Evolutionary conservation across 306 rosid genomes (phyloP), one percentile per base, ranked within the genome.

Genomic region (Quercus variabilis): DNA sequence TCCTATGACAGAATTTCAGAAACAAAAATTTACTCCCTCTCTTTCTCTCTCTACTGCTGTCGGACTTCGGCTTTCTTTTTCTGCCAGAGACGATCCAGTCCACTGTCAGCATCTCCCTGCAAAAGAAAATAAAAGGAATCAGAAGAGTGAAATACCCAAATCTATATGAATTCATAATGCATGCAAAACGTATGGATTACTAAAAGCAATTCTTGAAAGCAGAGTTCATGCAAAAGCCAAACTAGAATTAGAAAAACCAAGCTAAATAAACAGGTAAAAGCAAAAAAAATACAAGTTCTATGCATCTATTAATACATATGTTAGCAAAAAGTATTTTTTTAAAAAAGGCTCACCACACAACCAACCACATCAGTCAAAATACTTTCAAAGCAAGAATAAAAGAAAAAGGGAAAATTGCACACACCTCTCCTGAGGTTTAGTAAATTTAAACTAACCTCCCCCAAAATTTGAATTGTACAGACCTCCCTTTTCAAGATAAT

Each of bases 101-200:
- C 94, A 74, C 94, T 83, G 79, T 90, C 94, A 0, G 89, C 94
- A 76, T 90, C 94, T 4, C 90, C 90, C 86, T 87, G 78, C 0
- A 64, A 64, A 75, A 71, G 0, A 23, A 41, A 52, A 25, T 2
- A 3, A 59, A 15, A 17, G 68, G 63, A 41, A 55, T 60, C 21
- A 69, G 0, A 13, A 76, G 28, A 49, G 5, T 19, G 19, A 35
- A 54, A 46, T 54, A 20, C 18, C 31, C 3, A 31, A 21, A 71
- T 9, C 30, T 10, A 33, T 17, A 33, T 38, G 46, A 38, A 38
- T 38, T 38, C 46, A 38, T 1, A 35, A 51, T 52, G 20, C 3
- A 20, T 58, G 21, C 68, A 28, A 55, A 6, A 58, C 21, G 33
- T 58, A 74, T 4, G 31, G 38, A 57, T 56, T 25, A 35, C 15